A percentile compares a stretch with the other conserved stretches of the same genome.
phyloP scores from a whole-genome alignment of 2,329 filamentous ascomycete genomes.

The Cryphonectria nitschkei region DNA sequence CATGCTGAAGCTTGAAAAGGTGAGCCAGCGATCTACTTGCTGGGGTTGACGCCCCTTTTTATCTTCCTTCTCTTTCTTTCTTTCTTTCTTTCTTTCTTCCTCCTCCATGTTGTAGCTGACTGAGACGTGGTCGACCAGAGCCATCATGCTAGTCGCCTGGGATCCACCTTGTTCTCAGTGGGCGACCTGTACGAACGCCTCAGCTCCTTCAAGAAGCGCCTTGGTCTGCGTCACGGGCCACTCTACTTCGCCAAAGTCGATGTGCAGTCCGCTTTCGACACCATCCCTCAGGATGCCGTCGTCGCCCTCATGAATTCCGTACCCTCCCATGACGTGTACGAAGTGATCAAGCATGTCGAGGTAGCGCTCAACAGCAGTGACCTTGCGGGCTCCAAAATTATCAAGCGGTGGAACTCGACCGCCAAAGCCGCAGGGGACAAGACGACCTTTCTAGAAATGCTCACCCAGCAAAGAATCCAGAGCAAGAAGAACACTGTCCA shows the following conservation, averaged over 20 bases:
- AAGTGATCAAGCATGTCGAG: slow-evolving; percentile 74
- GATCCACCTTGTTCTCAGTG: slow-evolving; percentile 79
- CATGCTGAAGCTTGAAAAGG: slow-evolving; percentile 79
- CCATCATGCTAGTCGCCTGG: slow-evolving; percentile 64
- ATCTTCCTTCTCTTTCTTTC: too few relatives aligned
- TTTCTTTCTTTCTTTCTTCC: background rate
- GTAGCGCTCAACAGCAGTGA: slow-evolving; percentile 54
- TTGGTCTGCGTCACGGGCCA: slow-evolving; percentile 44
- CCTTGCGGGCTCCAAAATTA: slow-evolving; percentile 41
- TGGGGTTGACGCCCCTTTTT: background rate
- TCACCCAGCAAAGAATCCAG: slow-evolving; percentile 45
- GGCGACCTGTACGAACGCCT: slow-evolving; percentile 78
- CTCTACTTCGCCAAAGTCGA: slow-evolving; percentile 93
- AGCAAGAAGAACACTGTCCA: slow-evolving; percentile 73
- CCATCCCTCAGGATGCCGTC: slow-evolving; percentile 81
- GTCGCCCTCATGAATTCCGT: slow-evolving; percentile 66
- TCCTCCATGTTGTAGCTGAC: background rate
- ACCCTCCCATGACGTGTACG: slow-evolving; percentile 64
- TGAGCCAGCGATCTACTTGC: slow-evolving; percentile 36
- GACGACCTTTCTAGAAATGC: slow-evolving; percentile 48
- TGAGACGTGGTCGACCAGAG: slow-evolving; percentile 38
- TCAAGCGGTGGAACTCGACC: slow-evolving; percentile 56
- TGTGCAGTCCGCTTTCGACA: slow-evolving; percentile 91
- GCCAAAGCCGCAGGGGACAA: slow-evolving; percentile 50
- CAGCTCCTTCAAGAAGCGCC: slow-evolving; percentile 64